These are phyloP conservation scores for Fragilaria crotonensis DNA, from an alignment of 108 stramenopile species.

Conservation along the genomic window DNA sequence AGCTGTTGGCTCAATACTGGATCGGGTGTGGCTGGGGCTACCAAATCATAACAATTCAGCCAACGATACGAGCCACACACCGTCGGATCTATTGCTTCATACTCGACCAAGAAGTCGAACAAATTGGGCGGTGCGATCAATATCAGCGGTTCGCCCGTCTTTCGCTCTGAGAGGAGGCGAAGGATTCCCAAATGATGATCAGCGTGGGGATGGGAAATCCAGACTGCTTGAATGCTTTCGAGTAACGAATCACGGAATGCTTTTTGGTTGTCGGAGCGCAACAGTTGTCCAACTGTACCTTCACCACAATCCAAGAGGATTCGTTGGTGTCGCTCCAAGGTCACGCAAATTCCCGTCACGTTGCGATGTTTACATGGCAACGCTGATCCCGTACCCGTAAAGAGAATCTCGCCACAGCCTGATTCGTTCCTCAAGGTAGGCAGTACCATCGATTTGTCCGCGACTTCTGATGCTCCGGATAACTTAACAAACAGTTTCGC, in stretches of 20 bases:
- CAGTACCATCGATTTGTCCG: not conserved
- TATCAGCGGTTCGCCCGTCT: conserved; percentile 50
- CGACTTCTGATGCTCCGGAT: not conserved
- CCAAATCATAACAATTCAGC: conserved; percentile 65
- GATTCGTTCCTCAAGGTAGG: not conserved
- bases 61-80: conserved; percentile 50
- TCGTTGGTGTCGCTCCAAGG: conserved; percentile 42
- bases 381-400: conserved; percentile 97
- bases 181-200: conserved; percentile 96
- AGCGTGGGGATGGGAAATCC: conserved; percentile 97
- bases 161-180: conserved; percentile 65
- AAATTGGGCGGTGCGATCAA: conserved; percentile 83
- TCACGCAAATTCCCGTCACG: conserved; percentile 85
- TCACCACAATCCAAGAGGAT: conserved; percentile 93
- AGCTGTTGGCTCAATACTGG: conserved; percentile 30
- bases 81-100: conserved; percentile 43
- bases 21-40: conserved; percentile 15
- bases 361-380: conserved; percentile 96
- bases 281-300: conserved; percentile 90
- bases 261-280: conserved; percentile 51
- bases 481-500: too few relatives aligned
- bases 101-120: conserved; percentile 69
- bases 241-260: conserved; percentile 9
- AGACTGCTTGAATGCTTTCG: conserved; percentile 71
- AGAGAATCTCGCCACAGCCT: conserved; percentile 56